Evolutionary conservation across 2,329 filamentous ascomycete species (phyloP).

Genomic region (Claviceps quebecensis): DNA sequence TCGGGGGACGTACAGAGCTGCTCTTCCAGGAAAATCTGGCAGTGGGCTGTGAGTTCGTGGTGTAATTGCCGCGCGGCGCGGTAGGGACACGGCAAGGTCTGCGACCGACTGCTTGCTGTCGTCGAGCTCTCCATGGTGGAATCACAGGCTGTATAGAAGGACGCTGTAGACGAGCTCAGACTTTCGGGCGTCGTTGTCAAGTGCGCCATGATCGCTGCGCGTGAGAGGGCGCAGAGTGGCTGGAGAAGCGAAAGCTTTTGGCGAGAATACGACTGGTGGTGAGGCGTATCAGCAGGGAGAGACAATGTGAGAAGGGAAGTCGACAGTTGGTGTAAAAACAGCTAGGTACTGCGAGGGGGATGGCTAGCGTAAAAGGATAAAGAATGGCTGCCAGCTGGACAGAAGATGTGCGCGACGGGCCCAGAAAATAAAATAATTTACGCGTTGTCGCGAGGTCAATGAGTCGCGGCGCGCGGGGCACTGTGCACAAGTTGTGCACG

Average conservation of each 20-base stretch:
- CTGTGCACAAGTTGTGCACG: too few relatives aligned
- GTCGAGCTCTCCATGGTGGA: slow-evolving; percentile 18
- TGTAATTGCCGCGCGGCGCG: slow-evolving; percentile 42
- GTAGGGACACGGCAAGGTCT: slow-evolving; percentile 26
- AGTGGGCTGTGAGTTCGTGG: slow-evolving; percentile 50
- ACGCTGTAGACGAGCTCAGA: slow-evolving; percentile 17
- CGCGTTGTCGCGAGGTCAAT: too few relatives aligned
- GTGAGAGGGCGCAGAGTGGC: background rate
- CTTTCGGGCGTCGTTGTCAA: slow-evolving; percentile 9
- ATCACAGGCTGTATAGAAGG: slow-evolving; percentile 22
- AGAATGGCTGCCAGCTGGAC: too few relatives aligned
- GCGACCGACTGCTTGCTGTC: slow-evolving; percentile 21
- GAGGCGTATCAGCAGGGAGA: too few relatives aligned
- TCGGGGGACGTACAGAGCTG: slow-evolving; percentile 42
- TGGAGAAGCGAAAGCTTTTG: background rate
- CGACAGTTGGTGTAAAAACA: too few relatives aligned
- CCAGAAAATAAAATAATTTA: too few relatives aligned
- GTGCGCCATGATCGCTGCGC: slow-evolving; percentile 4
- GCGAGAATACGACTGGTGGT: too few relatives aligned
- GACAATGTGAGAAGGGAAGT: too few relatives aligned
- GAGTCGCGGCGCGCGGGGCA: too few relatives aligned
- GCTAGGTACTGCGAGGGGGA: too few relatives aligned
- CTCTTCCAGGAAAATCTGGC: slow-evolving; percentile 63
- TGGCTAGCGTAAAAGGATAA: too few relatives aligned
- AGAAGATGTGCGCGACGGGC: too few relatives aligned